Percentiles rank a stretch among this genome's conserved stretches.
These are phyloP conservation scores for Linnemannia schmuckeri DNA, from an alignment of 192 early-diverging fungal genomes.

Conservation along the genomic window DNA sequence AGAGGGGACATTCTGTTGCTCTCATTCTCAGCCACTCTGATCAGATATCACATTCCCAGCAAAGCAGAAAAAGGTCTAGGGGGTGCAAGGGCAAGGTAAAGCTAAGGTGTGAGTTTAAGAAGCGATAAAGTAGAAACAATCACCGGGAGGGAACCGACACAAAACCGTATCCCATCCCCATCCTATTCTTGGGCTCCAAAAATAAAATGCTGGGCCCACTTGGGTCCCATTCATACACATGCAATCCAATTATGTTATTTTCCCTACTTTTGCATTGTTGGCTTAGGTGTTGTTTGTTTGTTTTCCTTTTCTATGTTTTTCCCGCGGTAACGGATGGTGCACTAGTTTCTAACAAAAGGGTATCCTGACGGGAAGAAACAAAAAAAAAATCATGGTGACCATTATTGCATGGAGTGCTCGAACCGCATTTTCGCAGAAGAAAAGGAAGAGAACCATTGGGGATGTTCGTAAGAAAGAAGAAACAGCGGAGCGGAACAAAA, in stretches of 20 bases:
- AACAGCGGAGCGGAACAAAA: slow-evolving; percentile 7
- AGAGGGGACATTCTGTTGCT: background rate
- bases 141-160: background rate
- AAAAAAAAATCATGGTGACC: background rate
- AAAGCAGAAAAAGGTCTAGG: background rate
- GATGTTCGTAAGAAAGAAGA: background rate
- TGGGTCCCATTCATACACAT: background rate
- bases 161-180: background rate
- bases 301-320: background rate
- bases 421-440: background rate
- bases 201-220: background rate
- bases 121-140: background rate
- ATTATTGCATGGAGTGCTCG: background rate
- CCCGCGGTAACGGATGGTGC: background rate
- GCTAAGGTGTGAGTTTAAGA: background rate
- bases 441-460: background rate
- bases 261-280: background rate
- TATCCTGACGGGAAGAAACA: background rate
- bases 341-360: background rate
- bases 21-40: background rate
- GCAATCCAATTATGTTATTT: background rate
- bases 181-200: background rate
- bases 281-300: background rate
- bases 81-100: background rate
- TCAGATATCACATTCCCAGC: background rate